A percentile compares a stretch with the other conserved stretches of the same genome.
phyloP scores from a whole-genome alignment of 352 stramenopile species.

The Elongisporangium senticosum region DNA sequence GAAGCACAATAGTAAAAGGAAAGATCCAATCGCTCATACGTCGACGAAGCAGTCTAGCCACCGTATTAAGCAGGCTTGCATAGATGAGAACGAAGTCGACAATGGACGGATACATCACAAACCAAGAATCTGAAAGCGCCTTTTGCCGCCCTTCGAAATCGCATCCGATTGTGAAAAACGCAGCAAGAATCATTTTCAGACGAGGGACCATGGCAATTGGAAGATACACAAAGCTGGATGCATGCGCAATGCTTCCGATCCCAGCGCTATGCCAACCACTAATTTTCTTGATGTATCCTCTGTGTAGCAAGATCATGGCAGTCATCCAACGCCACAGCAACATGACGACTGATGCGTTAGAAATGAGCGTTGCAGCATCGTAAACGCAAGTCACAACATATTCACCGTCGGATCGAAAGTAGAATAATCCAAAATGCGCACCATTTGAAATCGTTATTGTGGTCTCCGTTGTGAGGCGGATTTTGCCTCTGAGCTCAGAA shows the following conservation, averaged over 20 bases:
- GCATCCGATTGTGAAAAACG: slow-evolving; percentile 5
- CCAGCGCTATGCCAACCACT: slow-evolving; percentile 3
- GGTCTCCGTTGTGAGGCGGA: too few relatives aligned
- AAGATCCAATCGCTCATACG: too few relatives aligned
- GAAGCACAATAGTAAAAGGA: slow-evolving; percentile 3
- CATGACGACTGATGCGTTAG: slow-evolving; percentile 21
- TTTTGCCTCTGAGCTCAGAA: too few relatives aligned
- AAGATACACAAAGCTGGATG: background rate
- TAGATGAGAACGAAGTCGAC: slow-evolving; percentile 8
- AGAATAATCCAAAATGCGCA: slow-evolving; percentile 19
- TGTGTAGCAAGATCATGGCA: slow-evolving; percentile 3
- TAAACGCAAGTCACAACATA: slow-evolving; percentile 20
- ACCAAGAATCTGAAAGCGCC: slow-evolving; percentile 4
- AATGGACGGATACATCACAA: slow-evolving; percentile 9
- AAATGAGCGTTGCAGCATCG: slow-evolving; percentile 25
- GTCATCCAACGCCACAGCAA: slow-evolving; percentile 27
- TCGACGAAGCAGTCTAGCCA: background rate
- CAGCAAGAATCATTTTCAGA: slow-evolving; percentile 5
- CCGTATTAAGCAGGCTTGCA: slow-evolving; percentile 8
- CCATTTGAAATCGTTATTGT: slow-evolving; percentile 12
- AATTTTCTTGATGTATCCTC: background rate
- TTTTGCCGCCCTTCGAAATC: slow-evolving; percentile 6
- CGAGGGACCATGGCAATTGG: slow-evolving; percentile 2
- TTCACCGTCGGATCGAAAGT: slow-evolving; percentile 9
- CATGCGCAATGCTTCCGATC: slow-evolving; percentile 12